phyloP scores from a whole-genome alignment of 768 basidiomycete genomes.

The Lactarius hatsudake region DNA sequence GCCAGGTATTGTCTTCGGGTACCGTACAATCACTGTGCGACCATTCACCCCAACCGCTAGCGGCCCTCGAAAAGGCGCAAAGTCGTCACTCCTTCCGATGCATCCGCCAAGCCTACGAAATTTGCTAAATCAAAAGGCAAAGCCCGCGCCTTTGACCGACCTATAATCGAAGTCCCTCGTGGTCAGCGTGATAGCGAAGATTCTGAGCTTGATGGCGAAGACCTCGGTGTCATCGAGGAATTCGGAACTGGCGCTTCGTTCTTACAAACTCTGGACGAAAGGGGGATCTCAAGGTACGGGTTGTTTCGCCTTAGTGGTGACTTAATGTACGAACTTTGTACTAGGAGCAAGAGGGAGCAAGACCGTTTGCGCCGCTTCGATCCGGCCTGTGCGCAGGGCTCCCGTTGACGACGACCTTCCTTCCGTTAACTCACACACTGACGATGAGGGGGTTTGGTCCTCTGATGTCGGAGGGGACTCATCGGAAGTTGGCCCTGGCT shows the following conservation, averaged over 20 bases:
- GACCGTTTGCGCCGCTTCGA: constrained; percentile 63
- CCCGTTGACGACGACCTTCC: constrained; percentile 59
- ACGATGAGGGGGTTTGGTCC: constrained; percentile 53
- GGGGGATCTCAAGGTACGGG: constrained; percentile 75
- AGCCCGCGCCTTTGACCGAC: constrained; percentile 57
- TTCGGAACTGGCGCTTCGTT: constrained; percentile 66
- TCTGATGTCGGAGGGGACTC: constrained; percentile 41
- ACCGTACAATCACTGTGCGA: background rate
- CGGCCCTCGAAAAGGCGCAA: constrained; percentile 62
- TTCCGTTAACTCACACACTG: constrained; percentile 63
- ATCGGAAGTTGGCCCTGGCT: constrained; percentile 28
- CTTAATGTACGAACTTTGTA: constrained; percentile 5
- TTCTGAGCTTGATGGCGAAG: constrained; percentile 57
- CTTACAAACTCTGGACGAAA: constrained; percentile 66
- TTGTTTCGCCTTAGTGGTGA: constrained; percentile 6
- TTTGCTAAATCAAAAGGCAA: constrained; percentile 45
- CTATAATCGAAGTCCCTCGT: constrained; percentile 60
- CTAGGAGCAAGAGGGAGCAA: constrained; percentile 84
- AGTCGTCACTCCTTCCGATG: constrained; percentile 29
- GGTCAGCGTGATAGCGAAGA: constrained; percentile 49
- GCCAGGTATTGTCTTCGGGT: constrained; percentile 32
- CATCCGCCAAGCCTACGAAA: constrained; percentile 33
- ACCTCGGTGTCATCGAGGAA: constrained; percentile 61
- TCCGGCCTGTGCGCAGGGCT: constrained; percentile 53
- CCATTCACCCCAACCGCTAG: constrained; percentile 28